Base-by-base conservation (phyloP, 2,329 filamentous ascomycete species). In the Stemphylium vesicarium region DNA sequence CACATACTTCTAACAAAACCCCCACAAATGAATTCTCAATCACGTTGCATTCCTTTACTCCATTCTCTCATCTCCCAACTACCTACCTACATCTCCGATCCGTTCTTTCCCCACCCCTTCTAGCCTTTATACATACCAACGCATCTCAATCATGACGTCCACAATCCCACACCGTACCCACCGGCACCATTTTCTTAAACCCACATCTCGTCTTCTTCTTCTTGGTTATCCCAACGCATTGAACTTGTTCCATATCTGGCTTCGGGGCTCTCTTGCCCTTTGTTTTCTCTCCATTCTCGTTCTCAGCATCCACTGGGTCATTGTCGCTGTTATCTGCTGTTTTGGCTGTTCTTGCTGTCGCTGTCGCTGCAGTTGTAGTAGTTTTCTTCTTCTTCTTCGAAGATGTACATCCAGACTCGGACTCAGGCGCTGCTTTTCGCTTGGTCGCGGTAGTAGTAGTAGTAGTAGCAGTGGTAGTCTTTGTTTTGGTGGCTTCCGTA, bases 91-190 rank as follows among this genome's bases (percentile, higher is more conserved):
- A 10, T 11, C 10, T 7, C 26, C 2, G 2, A 11, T 24, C 4
- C 22, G 9, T 2, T 26, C 24, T 16, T 16, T 20, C 16, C 8
- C 3, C 3, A 2, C 13, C 10, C 16, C 38, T 13, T 40, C 22
- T 24, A 24, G 7, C 4, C 6, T n/a, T n/a, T n/a, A n/a, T 1
- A n/a, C 3, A 8, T 40, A n/a, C 15, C 13, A 9, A n/a, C 15
- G 0, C 3, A 5, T 12, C 12, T 44, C 31, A 16, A 1, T 31
- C 32, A 26, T 53, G 50, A 16, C 45, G 32, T 11, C 44, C 50
- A 33, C 50, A 53, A 37, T 48, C 31, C 37, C 38, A 53, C 38
- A 4, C 24, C 44, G 37, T 10, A 8, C 44, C 44, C n/a, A 7
- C 8, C 11, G 3, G 9, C 20, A 33, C 2, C 3, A n/a, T 49